Percentiles rank a stretch among this genome's conserved stretches.
These are phyloP conservation scores for Musa balbisiana DNA, from an alignment of 202 grass and related monocot species.

Conservation along the genomic window DNA sequence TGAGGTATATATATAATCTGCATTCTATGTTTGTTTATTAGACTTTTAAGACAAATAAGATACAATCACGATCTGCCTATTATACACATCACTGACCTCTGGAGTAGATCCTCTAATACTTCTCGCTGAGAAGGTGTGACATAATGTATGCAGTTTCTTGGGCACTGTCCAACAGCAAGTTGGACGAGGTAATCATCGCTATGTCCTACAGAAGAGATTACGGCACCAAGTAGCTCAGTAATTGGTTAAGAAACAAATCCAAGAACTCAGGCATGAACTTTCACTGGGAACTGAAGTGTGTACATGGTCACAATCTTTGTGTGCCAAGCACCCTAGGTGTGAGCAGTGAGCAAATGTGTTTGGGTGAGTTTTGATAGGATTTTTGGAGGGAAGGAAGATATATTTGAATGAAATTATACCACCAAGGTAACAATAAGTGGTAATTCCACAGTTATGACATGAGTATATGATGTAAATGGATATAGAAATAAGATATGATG, in stretches of 20 bases:
- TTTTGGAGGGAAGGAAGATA: too few relatives aligned
- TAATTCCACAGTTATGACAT: too few relatives aligned
- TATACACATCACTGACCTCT: slow-evolving; percentile 41
- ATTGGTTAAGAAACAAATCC: not conserved
- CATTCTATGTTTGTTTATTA: not conserved
- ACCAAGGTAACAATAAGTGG: too few relatives aligned
- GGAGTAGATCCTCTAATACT: slow-evolving; percentile 75
- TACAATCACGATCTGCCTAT: not conserved
- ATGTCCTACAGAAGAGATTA: slow-evolving; percentile 37
- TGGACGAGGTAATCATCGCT: slow-evolving; percentile 53
- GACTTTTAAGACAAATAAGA: not conserved
- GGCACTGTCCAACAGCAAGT: slow-evolving; percentile 65
- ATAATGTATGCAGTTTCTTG: slow-evolving; percentile 83
- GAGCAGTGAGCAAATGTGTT: too few relatives aligned
- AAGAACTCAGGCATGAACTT: too few relatives aligned
- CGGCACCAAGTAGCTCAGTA: not conserved
- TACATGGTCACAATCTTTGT: too few relatives aligned
- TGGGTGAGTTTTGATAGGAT: too few relatives aligned
- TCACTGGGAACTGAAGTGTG: too few relatives aligned
- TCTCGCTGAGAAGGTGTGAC: slow-evolving; percentile 69
- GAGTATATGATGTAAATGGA: too few relatives aligned
- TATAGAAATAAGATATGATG: too few relatives aligned
- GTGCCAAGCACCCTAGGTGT: too few relatives aligned
- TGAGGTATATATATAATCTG: not conserved
- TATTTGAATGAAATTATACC: too few relatives aligned